Percentiles rank a stretch among this genome's conserved stretches.
Conservation (phyloP, 495 filamentous ascomycete genomes). For the Podospora comata region DNA sequence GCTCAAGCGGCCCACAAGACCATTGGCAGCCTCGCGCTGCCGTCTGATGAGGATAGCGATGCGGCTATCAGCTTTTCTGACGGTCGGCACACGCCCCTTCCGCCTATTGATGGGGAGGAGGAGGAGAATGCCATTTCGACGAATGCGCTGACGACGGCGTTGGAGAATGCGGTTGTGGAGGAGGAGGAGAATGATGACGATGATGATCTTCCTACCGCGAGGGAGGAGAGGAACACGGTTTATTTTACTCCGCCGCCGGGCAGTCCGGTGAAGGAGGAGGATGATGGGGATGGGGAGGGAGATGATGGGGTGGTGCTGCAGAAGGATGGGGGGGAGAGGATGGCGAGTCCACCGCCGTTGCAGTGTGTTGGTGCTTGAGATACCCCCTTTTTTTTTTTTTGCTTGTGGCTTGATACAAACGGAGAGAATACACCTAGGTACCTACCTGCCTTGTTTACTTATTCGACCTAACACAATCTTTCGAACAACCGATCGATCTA, state of each 20-base stretch:
- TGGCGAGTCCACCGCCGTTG: constrained; percentile 38
- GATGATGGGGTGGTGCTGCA: not conserved
- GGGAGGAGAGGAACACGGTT: constrained; percentile 33
- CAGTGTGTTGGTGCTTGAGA: constrained; percentile 40
- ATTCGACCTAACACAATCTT: not conserved
- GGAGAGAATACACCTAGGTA: not conserved
- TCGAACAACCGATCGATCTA: not conserved
- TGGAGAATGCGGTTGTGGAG: not conserved
- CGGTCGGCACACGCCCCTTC: constrained; percentile 51
- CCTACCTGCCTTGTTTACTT: not conserved
- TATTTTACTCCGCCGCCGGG: constrained; percentile 45
- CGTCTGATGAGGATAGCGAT: constrained; percentile 55
- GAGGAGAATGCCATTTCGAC: constrained; percentile 14
- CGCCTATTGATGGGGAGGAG: constrained; percentile 47
- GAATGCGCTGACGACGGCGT: constrained; percentile 15
- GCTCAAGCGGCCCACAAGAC: constrained; percentile 37
- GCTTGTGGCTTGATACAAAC: not conserved
- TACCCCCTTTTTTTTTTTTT: not conserved
- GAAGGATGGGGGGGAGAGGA: constrained; percentile 28
- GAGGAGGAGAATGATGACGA: constrained; percentile 19
- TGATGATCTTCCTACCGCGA: constrained; percentile 29
- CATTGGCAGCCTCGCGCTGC: constrained; percentile 35
- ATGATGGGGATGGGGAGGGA: not conserved
- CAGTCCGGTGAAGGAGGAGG: constrained; percentile 30
- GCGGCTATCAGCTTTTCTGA: constrained; percentile 56